phyloP scores from a whole-genome alignment of 441 rosid genomes.

The Mallotus repandus region DNA sequence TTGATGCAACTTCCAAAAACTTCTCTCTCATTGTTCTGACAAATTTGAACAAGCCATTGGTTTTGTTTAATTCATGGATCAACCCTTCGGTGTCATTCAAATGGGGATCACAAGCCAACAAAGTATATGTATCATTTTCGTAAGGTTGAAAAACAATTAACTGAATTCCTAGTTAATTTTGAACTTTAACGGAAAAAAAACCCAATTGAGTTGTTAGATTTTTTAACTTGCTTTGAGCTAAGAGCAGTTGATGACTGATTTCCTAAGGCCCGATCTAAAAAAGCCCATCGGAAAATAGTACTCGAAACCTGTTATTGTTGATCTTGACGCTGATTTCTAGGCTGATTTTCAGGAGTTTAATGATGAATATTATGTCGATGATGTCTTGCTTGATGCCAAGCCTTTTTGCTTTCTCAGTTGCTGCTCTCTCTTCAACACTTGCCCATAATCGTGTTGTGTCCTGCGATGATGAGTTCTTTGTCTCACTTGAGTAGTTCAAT shows the following conservation, averaged over 20 bases:
- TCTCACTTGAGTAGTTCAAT: background rate
- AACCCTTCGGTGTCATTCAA: slow-evolving; percentile 52
- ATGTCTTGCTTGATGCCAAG: slow-evolving; percentile 51
- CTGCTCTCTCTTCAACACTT: slow-evolving; percentile 31
- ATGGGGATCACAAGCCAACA: slow-evolving; percentile 73
- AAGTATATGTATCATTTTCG: too few species aligned
- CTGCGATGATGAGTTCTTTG: slow-evolving; percentile 18
- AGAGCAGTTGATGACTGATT: slow-evolving; percentile 52
- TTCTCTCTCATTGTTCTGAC: slow-evolving; percentile 66
- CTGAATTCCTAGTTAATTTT: too few species aligned
- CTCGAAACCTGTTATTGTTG: slow-evolving; percentile 43
- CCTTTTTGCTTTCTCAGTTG: slow-evolving; percentile 55
- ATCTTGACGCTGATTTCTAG: slow-evolving; percentile 71
- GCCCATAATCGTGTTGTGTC: slow-evolving; percentile 23
- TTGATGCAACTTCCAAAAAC: slow-evolving; percentile 53
- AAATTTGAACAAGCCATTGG: slow-evolving; percentile 69
- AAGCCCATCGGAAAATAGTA: slow-evolving; percentile 18
- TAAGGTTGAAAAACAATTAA: too few species aligned
- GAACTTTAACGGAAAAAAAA: too few species aligned
- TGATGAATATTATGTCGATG: slow-evolving; percentile 53
- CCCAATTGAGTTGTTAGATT: too few species aligned
- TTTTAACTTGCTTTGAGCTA: too few species aligned
- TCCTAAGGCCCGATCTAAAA: slow-evolving; percentile 75
- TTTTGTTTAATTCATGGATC: slow-evolving; percentile 57
- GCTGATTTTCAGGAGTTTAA: slow-evolving; percentile 79